Evolutionary conservation across 805 yeast species (phyloP).

Genomic region (Wickerhamiella sergipiensis): DNA sequence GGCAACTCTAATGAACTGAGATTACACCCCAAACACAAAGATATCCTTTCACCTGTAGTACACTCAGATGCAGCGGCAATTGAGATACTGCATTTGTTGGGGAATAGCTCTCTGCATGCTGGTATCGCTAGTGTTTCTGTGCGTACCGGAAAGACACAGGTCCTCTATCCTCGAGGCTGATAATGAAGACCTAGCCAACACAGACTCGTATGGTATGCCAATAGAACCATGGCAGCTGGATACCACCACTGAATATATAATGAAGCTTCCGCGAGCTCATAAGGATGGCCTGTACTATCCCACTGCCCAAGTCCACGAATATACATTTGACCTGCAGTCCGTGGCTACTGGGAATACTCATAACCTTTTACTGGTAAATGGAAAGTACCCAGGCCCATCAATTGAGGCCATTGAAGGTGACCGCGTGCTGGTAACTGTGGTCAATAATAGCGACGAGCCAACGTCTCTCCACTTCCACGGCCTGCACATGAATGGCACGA

Average conservation of each 20-base stretch:
- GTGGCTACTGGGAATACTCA: neutral
- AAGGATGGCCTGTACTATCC: neutral
- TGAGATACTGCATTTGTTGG: neutral
- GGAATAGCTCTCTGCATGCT: neutral
- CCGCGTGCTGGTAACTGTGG: conserved; percentile 25
- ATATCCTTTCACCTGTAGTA: neutral
- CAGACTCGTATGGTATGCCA: conserved; percentile 1
- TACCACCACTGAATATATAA: conserved; percentile 18
- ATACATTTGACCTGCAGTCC: conserved; percentile 2
- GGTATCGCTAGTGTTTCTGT: neutral
- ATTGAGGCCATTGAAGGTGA: conserved; percentile 30
- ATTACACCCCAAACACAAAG: neutral
- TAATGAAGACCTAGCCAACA: neutral
- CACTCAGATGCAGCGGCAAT: neutral
- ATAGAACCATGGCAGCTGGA: conserved; percentile 21
- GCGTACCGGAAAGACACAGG: neutral
- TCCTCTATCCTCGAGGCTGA: neutral
- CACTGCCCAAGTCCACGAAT: conserved; percentile 5
- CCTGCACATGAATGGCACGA: conserved; percentile 32
- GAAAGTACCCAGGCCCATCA: conserved; percentile 38
- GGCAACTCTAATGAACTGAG: neutral
- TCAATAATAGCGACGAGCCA: conserved; percentile 26
- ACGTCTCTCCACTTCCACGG: conserved; percentile 45
- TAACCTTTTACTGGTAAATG: conserved; percentile 23
- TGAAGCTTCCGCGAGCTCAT: conserved; percentile 7